Base-by-base conservation (phyloP, 2,329 filamentous ascomycete species). In the Capronia coronata region DNA sequence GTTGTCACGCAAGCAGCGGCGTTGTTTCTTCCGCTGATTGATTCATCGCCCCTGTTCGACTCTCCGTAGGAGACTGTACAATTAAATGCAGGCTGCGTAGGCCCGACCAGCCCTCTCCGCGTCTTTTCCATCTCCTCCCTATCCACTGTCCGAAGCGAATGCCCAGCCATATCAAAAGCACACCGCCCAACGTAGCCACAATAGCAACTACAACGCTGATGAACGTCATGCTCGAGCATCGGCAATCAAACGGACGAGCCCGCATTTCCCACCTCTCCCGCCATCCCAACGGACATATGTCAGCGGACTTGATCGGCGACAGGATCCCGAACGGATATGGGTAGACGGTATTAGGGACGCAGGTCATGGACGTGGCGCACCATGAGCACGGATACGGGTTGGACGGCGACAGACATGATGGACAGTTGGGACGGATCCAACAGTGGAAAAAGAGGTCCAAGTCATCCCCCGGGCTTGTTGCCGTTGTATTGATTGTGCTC, bases 101-200 rank as follows among this genome's bases (percentile, higher is more conserved):
- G 30, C 40, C 54, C 61, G 43, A 55, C 55, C 49, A 54, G 10
- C 52, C 55, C 34, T 41, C 23, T 30, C 38, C 21, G 38, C 62
- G 10, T 56, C 6, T 32, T 59, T 13, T 51, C 57, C 37, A 45
- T 47, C 35, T 48, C 47, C 50, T 42, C 19, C 27, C 35, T 11
- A 23, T 40, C 52, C 48, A 55, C 23, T 47, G 59, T 39, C 78
- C 82, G 63, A 90, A 83, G 48, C 83, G 80, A 41, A 89, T 76
- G 64, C 87, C 87, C 67, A 89, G 84, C 70, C 83, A 90, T 18
- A 89, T 83, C 9, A 88, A 66, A 0, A 80, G 56, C 0, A 79
- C 77, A 0, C 77, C 83, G 0, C 77, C 69, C 18, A 86, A 69
- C 10, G 64, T 68, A 5, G 59, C 56, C 3, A 65, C 6, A 14